Conservation (phyloP, 495 filamentous ascomycete genomes). For the Talaromyces stipitatus region DNA sequence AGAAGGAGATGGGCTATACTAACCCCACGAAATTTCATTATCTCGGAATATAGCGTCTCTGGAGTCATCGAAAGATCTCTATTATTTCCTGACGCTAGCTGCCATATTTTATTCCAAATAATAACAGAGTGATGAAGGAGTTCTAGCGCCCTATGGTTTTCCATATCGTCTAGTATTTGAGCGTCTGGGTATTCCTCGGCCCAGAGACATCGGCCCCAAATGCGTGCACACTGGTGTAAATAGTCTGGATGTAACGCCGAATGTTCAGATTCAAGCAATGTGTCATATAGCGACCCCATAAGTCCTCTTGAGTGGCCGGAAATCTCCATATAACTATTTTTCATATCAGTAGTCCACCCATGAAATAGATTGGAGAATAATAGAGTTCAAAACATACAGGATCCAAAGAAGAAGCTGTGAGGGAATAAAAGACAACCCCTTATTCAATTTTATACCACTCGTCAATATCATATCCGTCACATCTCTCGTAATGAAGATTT, state of each 20-base stretch:
- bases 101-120: slow-evolving; percentile 34
- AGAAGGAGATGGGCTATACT: slow-evolving; percentile 6
- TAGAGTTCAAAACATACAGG: slow-evolving; percentile 19
- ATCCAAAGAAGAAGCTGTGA: slow-evolving; percentile 36
- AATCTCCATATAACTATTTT: slow-evolving; percentile 30
- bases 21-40: slow-evolving; percentile 26
- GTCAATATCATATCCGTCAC: slow-evolving; percentile 26
- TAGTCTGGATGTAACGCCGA: slow-evolving; percentile 31
- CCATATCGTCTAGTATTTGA: slow-evolving; percentile 40
- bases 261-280: slow-evolving; percentile 27
- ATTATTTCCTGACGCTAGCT: slow-evolving; percentile 25
- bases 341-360: slow-evolving; percentile 4
- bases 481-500: slow-evolving; percentile 28
- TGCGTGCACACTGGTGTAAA: slow-evolving; percentile 29
- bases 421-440: slow-evolving; percentile 29
- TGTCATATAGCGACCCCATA: slow-evolving; percentile 32
- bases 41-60: slow-evolving; percentile 27
- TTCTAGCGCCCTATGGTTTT: slow-evolving; percentile 37
- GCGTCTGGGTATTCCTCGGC: slow-evolving; percentile 37
- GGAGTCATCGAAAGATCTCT: slow-evolving; percentile 17
- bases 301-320: slow-evolving; percentile 26
- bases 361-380: too few relatives aligned
- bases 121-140: slow-evolving; percentile 26
- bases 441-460: slow-evolving; percentile 12
- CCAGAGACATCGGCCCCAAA: slow-evolving; percentile 40